Conservation (phyloP, 2,329 filamentous ascomycete species). For the Xylariaceae sp. region DNA sequence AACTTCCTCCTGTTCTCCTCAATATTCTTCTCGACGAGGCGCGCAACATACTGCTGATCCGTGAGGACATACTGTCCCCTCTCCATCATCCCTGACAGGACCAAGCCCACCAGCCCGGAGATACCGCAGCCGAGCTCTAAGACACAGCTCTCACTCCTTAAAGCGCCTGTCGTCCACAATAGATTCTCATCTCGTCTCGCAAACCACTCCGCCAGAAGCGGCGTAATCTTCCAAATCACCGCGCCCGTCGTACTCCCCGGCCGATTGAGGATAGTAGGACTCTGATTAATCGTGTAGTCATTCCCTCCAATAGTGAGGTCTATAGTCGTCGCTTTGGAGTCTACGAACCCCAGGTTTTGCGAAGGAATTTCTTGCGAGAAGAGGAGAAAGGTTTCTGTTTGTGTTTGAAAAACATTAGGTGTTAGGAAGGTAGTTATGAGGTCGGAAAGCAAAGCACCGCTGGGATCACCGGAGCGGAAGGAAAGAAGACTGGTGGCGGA, state of each 20-base stretch:
- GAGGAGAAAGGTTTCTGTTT: slow-evolving; percentile 77
- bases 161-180: slow-evolving; percentile 53
- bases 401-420: background rate
- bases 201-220: slow-evolving; percentile 78
- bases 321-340: slow-evolving; percentile 62
- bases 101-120: slow-evolving; percentile 71
- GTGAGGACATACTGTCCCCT: slow-evolving; percentile 78
- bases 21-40: slow-evolving; percentile 73
- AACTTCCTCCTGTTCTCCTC: slow-evolving; percentile 47
- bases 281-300: slow-evolving; percentile 77
- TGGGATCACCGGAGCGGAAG: too few species aligned
- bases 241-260: slow-evolving; percentile 71
- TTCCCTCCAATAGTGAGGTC: slow-evolving; percentile 64
- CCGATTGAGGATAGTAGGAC: slow-evolving; percentile 72
- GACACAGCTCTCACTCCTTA: slow-evolving; percentile 54
- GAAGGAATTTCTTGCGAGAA: slow-evolving; percentile 74
- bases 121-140: slow-evolving; percentile 89
- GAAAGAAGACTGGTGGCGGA: too few species aligned
- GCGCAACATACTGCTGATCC: slow-evolving; percentile 82
- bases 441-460: too few species aligned
- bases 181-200: slow-evolving; percentile 57
- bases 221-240: slow-evolving; percentile 89
- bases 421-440: too few species aligned
- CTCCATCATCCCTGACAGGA: slow-evolving; percentile 57
- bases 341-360: slow-evolving; percentile 79